Base-by-base conservation (phyloP, 768 basidiomycete species). In the Leucocoprinus birnbaumii region DNA sequence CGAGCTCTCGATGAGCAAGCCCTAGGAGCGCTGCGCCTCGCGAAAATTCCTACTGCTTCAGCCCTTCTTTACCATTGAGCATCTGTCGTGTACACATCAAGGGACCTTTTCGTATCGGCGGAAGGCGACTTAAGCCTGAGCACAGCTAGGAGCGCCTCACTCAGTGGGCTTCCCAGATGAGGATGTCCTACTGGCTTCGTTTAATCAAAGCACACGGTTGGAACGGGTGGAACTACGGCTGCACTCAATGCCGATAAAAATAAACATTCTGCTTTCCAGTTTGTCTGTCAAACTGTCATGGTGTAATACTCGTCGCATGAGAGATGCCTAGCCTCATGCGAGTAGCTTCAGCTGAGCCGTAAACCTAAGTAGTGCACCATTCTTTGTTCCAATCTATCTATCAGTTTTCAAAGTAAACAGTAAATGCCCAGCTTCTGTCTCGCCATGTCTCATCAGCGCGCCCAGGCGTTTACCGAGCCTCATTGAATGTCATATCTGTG, bases 281-380 rank as follows among this genome's bases (percentile, higher is more conserved):
- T n/a, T 11, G n/a, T 37, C 10, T 53, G 51, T 53, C 51, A 53
- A 49, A 53, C 51, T 53, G 51, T 53, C 51, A 53, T 44, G n/a
- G 31, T 24, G 35, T 13, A 9, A 37, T 44, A 21, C 27, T 44
- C n/a, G 42, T 53, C n/a, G 34, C 51, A n/a, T 53, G 43, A 18
- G 42, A 31, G 16, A 14, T 19, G 19, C 16, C 31, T 22, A 21
- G n/a, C 21, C 35, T 35, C 42, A n/a, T n/a, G n/a, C n/a, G 5
- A 11, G 31, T 34, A 35, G 42, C 25, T 25, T 22, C 41, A 16
- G 10, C 41, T 27, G n/a, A n/a, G n/a, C n/a, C n/a, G n/a, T n/a
- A n/a, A n/a, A n/a, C n/a, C n/a, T 11, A 21, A 37, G 27, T 27
- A 21, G 22, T 21, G 38, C 31, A 11, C 31, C 11, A 5, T 31